These are phyloP conservation scores for Rhizopus stolonifer DNA, from an alignment of 371 early-diverging fungal genomes.

Conservation along the genomic window DNA sequence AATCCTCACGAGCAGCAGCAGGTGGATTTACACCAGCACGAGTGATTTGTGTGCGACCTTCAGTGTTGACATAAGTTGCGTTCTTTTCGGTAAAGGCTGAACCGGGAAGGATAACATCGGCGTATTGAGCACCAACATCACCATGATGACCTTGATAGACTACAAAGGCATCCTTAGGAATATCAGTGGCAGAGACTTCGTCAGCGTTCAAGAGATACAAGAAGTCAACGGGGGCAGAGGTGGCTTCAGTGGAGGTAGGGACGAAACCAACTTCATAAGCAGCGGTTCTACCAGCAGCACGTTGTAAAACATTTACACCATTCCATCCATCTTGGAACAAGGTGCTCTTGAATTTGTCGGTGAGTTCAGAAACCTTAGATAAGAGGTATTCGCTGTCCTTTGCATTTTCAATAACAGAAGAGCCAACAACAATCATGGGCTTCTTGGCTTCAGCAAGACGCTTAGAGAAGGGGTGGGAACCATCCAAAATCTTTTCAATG, in stretches of 20 bases:
- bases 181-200: conserved; percentile 69
- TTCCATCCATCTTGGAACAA: conserved; percentile 84
- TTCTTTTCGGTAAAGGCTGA: conserved; percentile 97
- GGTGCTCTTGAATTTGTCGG: conserved; percentile 68
- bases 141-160: conserved; percentile 99
- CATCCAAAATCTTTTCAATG: conserved; percentile 71
- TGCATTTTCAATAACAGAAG: conserved; percentile 74
- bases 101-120: conserved; percentile 95
- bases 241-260: conserved; percentile 50
- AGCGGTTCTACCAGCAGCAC: conserved; percentile 85
- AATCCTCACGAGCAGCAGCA: conserved; percentile 93
- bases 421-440: conserved; percentile 91
- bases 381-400: conserved; percentile 71
- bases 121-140: conserved; percentile 92
- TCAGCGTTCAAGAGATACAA: conserved; percentile 94
- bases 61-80: conserved; percentile 90
- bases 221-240: conserved; percentile 62
- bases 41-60: conserved; percentile 92
- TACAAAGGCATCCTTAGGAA: conserved; percentile 92
- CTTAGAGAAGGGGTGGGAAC: conserved; percentile 73
- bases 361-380: conserved; percentile 66
- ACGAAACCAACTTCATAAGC: conserved; percentile 91
- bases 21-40: conserved; percentile 92
- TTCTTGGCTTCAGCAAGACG: conserved; percentile 82
- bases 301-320: conserved; percentile 87